These are phyloP conservation scores for Tuber calosporum DNA, from an alignment of 495 filamentous ascomycete species.

Conservation along the genomic window DNA sequence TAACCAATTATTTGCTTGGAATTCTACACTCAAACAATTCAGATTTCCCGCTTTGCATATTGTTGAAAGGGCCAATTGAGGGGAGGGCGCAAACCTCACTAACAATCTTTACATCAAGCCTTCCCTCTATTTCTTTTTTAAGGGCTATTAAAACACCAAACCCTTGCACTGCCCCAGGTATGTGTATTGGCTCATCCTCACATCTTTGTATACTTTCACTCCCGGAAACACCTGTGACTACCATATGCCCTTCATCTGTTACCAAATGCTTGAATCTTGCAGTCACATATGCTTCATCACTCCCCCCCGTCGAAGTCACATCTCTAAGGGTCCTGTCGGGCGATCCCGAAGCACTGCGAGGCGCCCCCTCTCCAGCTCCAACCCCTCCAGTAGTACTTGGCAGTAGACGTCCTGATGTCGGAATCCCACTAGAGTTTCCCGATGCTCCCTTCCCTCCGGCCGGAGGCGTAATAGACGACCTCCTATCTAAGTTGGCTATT, in stretches of 20 bases:
- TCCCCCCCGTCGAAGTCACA: constrained; percentile 18
- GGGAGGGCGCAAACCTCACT: constrained; percentile 53
- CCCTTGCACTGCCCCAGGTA: constrained; percentile 79
- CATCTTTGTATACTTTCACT: constrained; percentile 62
- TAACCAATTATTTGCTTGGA: constrained; percentile 69
- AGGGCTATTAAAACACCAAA: constrained; percentile 76
- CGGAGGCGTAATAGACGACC: neutral
- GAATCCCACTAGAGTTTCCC: neutral
- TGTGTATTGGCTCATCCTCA: constrained; percentile 91
- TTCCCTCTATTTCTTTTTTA: constrained; percentile 57
- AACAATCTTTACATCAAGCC: constrained; percentile 64
- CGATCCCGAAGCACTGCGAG: constrained; percentile 12
- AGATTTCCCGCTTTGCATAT: constrained; percentile 12
- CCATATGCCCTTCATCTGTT: constrained; percentile 72
- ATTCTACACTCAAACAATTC: constrained; percentile 47
- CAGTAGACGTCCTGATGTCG: neutral
- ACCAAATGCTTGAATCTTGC: constrained; percentile 71
- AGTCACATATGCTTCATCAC: constrained; percentile 47
- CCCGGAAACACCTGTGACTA: constrained; percentile 65
- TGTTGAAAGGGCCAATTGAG: neutral
- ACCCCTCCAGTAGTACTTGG: neutral
- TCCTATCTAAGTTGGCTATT: neutral
- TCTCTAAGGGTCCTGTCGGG: neutral
- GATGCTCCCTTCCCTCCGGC: neutral
- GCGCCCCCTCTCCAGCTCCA: neutral